A percentile compares a stretch with the other conserved stretches of the same genome.
Evolutionary conservation across 139 green algal genomes (phyloP).

Genomic region (Haematococcus lacustris): DNA sequence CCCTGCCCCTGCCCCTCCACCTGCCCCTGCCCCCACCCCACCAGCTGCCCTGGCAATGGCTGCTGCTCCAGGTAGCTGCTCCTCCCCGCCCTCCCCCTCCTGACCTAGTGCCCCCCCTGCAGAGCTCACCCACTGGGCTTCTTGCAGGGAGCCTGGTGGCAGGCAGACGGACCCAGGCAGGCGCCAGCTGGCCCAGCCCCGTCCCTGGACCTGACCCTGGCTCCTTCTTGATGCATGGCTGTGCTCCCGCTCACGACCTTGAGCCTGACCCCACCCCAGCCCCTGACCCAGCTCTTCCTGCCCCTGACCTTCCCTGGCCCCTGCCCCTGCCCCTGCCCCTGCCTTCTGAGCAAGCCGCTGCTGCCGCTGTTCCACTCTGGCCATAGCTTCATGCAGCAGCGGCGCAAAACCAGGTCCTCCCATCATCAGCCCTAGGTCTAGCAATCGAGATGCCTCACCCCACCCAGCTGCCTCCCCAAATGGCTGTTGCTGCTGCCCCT

Average conservation of each 20-base stretch:
- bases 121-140: too few species aligned
- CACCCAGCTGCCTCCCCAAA: slow-evolving; percentile 6
- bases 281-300: neutral
- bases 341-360: neutral
- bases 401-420: slow-evolving; percentile 50
- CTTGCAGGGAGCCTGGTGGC: too few species aligned
- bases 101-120: neutral
- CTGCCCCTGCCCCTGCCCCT: neutral
- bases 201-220: too few species aligned
- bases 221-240: neutral
- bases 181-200: too few species aligned
- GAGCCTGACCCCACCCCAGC: neutral
- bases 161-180: too few species aligned
- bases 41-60: neutral
- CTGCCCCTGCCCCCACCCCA: neutral
- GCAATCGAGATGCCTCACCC: slow-evolving; percentile 23
- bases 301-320: neutral
- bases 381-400: slow-evolving; percentile 33
- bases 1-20: neutral
- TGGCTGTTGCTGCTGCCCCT: neutral
- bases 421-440: slow-evolving; percentile 82
- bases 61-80: neutral
- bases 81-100: neutral
- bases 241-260: neutral
- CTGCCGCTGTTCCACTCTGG: slow-evolving; percentile 3